Conservation (phyloP, 495 filamentous ascomycete species). For the Xylaria curta region DNA sequence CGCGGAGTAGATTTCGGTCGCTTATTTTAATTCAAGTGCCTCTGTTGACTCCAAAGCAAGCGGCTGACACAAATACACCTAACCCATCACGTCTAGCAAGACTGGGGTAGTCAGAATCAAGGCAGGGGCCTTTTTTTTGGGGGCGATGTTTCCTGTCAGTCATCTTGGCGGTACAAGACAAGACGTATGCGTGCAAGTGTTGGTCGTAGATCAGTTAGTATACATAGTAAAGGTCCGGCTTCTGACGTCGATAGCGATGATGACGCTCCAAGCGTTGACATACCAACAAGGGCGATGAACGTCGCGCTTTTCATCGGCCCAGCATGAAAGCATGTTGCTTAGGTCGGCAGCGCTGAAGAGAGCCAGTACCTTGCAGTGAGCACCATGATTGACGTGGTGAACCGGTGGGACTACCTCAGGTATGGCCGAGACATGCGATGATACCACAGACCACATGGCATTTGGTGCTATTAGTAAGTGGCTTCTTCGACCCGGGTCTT, state of each 20-base stretch:
- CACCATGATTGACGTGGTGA: conserved; percentile 19
- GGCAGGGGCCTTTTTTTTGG: conserved; percentile 19
- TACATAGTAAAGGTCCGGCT: neutral
- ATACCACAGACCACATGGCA: conserved; percentile 31
- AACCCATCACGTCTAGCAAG: conserved; percentile 28
- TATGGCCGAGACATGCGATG: conserved; percentile 28
- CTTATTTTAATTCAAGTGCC: neutral
- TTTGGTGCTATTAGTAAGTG: conserved; percentile 22
- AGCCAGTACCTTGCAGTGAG: conserved; percentile 27
- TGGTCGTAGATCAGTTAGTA: conserved; percentile 17
- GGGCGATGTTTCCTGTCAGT: conserved; percentile 22
- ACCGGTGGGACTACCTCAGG: conserved; percentile 20
- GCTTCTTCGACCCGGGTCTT: conserved; percentile 28
- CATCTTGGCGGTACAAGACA: conserved; percentile 26
- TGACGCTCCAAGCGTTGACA: neutral
- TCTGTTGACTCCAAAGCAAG: conserved; percentile 12
- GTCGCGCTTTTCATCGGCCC: conserved; percentile 25
- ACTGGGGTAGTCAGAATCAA: conserved; percentile 17
- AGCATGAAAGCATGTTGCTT: neutral
- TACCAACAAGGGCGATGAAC: neutral
- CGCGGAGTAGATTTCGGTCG: neutral
- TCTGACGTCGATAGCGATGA: conserved; percentile 17
- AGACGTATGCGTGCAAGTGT: conserved; percentile 18
- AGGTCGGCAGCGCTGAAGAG: conserved; percentile 11
- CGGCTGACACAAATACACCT: conserved; percentile 25